Conservation (phyloP, 1,284 basidiomycete genomes). For the Leucocoprinus gongylophorus region DNA sequence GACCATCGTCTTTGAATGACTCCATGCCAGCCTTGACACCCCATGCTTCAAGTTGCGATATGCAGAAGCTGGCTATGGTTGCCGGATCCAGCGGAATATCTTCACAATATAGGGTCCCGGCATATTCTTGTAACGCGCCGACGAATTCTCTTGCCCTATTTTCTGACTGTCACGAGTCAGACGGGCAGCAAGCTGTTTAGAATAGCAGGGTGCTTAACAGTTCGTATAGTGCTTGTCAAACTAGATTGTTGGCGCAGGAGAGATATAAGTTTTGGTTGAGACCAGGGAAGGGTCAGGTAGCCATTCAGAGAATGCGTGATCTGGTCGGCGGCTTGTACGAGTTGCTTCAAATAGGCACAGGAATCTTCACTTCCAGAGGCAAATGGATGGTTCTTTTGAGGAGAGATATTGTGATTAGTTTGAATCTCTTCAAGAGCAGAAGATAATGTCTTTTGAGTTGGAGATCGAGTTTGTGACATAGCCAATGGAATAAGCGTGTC, state of each 20-base stretch:
- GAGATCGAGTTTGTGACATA: conserved; percentile 16
- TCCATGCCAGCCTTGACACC: conserved; percentile 61
- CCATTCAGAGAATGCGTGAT: conserved; percentile 46
- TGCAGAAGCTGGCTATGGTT: conserved; percentile 45
- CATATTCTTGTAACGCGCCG: conserved; percentile 37
- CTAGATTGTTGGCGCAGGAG: conserved; percentile 55
- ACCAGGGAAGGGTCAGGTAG: conserved; percentile 41
- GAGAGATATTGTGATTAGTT: conserved; percentile 29
- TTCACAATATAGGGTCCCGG: conserved; percentile 48
- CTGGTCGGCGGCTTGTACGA: conserved; percentile 46
- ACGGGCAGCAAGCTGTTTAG: conserved; percentile 27
- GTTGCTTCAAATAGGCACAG: conserved; percentile 38
- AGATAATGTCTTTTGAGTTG: conserved; percentile 31
- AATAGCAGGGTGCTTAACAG: conserved; percentile 36
- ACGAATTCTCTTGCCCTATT: conserved; percentile 42
- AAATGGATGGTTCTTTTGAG: conserved; percentile 43
- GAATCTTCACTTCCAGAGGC: conserved; percentile 37
- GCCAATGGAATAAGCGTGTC: background rate
- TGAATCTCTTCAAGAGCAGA: conserved; percentile 39
- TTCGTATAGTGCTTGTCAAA: conserved; percentile 27
- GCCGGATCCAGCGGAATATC: conserved; percentile 47
- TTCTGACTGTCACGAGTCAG: conserved; percentile 37
- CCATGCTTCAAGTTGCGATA: conserved; percentile 53
- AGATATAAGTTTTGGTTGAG: conserved; percentile 60
- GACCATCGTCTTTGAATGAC: conserved; percentile 55